Evolutionary conservation across 352 stramenopile genomes (phyloP), one percentile per base, ranked within the genome.

Genomic region (Aphanomyces cochlioides): DNA sequence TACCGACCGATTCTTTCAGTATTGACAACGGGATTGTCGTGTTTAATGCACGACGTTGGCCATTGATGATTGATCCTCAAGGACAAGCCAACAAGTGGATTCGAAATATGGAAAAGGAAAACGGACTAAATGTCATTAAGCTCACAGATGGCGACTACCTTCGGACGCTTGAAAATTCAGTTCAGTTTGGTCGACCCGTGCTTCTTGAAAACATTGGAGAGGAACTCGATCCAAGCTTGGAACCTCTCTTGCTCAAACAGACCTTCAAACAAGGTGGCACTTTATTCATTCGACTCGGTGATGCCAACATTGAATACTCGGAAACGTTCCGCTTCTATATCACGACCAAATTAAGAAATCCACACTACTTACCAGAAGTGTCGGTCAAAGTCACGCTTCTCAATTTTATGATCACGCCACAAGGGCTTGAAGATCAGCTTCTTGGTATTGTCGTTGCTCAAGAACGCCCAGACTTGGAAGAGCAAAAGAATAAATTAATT

Each of bases 11-110:
- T 66, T 79, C 81, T 1, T 98, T 98, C 70, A 97, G 87, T 4
- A 81, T 98, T 7, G 95, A 98, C 71, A 98, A 98, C 61, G 95
- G 89, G 21, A 98, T 98, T 65, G 87, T 98, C 17, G 82, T 97
- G 10, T 98, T 98, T 69, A 98, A 97, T 70, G 92, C 93, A 8
- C 78, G 93, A 13, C 85, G 95, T 12, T 98, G 95, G 95, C 95
- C 95, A 8, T 72, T 98, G 12, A 96, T 98, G 88, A 98, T 98
- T 56, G 95, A 98, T 59, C 95, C 95, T 1, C 93, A 98, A 58
- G 92, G 92, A 0, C 93, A 98, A 72, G 93, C 92, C 0, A 97
- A 98, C 73, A 97, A 97, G 75, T 98, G 95, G 95, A 95, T 98
- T 50, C 88, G 91, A 17, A 98, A 97, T 56, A 97, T 98, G 87